These are phyloP conservation scores for Bacidia rubella DNA, from an alignment of 495 filamentous ascomycete species.

Conservation along the genomic window DNA sequence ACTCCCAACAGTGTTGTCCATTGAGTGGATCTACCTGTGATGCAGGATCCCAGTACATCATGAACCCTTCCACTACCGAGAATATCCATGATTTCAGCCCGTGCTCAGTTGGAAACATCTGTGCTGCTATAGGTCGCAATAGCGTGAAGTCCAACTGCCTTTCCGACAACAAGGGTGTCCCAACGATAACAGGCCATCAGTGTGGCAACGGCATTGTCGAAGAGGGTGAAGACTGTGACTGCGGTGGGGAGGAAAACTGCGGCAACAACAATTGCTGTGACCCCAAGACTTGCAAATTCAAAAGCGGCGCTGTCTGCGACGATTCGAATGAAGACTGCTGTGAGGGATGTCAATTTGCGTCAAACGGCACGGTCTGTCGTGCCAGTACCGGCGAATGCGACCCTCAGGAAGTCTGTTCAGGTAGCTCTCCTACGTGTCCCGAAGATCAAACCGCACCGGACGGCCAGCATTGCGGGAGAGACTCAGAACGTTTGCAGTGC, in stretches of 20 bases:
- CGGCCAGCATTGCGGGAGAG: slow-evolving; percentile 52
- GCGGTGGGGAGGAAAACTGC: slow-evolving; percentile 64
- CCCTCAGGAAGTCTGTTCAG: slow-evolving; percentile 68
- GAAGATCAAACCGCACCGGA: slow-evolving; percentile 52
- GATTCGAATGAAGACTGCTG: slow-evolving; percentile 89
- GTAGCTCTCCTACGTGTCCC: slow-evolving; percentile 61
- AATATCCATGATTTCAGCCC: slow-evolving; percentile 68
- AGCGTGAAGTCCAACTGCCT: slow-evolving; percentile 67
- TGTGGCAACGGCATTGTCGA: slow-evolving; percentile 98
- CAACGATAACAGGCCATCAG: slow-evolving; percentile 72
- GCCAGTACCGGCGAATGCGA: slow-evolving; percentile 68
- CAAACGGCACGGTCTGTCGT: slow-evolving; percentile 60
- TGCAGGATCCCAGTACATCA: slow-evolving; percentile 68
- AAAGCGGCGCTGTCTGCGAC: slow-evolving; percentile 62
- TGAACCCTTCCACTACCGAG: slow-evolving; percentile 77
- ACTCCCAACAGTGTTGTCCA: slow-evolving; percentile 76
- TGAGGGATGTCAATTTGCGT: slow-evolving; percentile 55
- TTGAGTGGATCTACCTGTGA: slow-evolving; percentile 55
- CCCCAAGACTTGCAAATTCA: slow-evolving; percentile 79
- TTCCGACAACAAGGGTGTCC: slow-evolving; percentile 65
- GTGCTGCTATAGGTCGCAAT: slow-evolving; percentile 72
- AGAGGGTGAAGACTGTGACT: slow-evolving; percentile 88
- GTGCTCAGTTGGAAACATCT: slow-evolving; percentile 88
- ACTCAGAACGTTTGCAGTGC: slow-evolving; percentile 49
- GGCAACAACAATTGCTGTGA: slow-evolving; percentile 70